Evolutionary conservation across 78 protist genomes (phyloP), one percentile per base, ranked within the genome.

Genomic region (Capsaspora owczarzaki): DNA sequence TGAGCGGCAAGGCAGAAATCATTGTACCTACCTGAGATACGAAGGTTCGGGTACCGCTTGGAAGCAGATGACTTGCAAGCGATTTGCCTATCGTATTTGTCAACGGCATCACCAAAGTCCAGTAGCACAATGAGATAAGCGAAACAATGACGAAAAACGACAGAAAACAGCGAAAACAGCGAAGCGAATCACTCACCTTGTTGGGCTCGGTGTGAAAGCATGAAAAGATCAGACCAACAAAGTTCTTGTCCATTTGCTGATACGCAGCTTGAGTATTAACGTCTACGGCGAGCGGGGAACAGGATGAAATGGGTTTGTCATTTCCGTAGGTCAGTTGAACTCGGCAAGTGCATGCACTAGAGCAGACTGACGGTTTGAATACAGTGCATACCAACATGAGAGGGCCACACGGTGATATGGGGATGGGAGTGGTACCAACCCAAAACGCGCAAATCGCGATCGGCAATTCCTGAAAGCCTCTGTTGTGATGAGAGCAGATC

Each of bases 401-500:
- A 63, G 25, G 71, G 71, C 71, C 40, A 31, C 25, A 63, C 71
- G 38, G 71, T 63, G 43, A 63, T 3, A 35, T 63, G 29, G 12
- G 71, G 71, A 41, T 63, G 71, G 12, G 71, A 63, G 41, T 63
- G 71, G 41, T 63, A 63, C 71, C 71, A 63, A 41, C 71, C 71
- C 22, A 63, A 3, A 41, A 63, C 71, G 71, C 56, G 56, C 56
- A 16, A 20, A 10, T 10, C 56, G 16, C 10, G 56, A 16, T 16
- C 56, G n/a, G 56, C 16, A 10, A 16, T 49, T 16, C 16, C n/a
- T 16, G 10, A 10, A 10, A 49, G 56, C 56, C 16, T 16, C 56
- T n/a, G n/a, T n/a, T n/a, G n/a, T n/a, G n/a, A n/a, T n/a, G n/a
- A n/a, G n/a, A n/a, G n/a, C n/a, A n/a, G n/a, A n/a, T n/a, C n/a